Conservation (phyloP, 2,329 filamentous ascomycete genomes). For the Fusarium sp. region DNA sequence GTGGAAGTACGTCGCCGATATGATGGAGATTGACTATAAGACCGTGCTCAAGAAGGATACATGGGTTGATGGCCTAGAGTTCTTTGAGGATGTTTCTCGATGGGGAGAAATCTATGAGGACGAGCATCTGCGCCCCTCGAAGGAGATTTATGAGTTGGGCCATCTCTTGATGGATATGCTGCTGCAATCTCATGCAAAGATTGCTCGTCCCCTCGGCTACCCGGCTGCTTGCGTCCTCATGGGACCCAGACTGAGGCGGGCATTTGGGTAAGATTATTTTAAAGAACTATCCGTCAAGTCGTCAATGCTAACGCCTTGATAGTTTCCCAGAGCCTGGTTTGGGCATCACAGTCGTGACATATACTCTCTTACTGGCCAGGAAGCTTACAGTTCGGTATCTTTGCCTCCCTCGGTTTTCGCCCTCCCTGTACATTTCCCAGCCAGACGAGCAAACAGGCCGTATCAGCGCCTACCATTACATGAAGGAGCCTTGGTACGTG, state of each 20-base stretch:
- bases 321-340: constrained; percentile 58
- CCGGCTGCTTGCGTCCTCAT: constrained; percentile 69
- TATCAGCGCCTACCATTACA: constrained; percentile 61
- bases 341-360: constrained; percentile 52
- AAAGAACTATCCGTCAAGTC: not conserved
- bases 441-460: constrained; percentile 65
- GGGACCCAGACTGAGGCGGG: constrained; percentile 70
- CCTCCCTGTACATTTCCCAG: constrained; percentile 54
- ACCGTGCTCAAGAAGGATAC: constrained; percentile 48
- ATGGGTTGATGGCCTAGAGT: constrained; percentile 64
- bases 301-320: constrained; percentile 20
- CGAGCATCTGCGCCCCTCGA: constrained; percentile 64
- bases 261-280: constrained; percentile 68
- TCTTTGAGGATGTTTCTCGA: constrained; percentile 57
- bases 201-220: constrained; percentile 57
- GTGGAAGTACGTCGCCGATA: constrained; percentile 78
- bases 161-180: constrained; percentile 70
- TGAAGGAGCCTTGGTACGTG: constrained; percentile 74
- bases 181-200: constrained; percentile 62
- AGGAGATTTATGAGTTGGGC: constrained; percentile 62
- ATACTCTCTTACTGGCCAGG: constrained; percentile 61
- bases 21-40: constrained; percentile 70
- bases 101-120: constrained; percentile 69
- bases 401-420: constrained; percentile 64
- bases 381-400: constrained; percentile 68